phyloP scores from a whole-genome alignment of 352 stramenopile genomes.

The Phytopythium ostracodes region DNA sequence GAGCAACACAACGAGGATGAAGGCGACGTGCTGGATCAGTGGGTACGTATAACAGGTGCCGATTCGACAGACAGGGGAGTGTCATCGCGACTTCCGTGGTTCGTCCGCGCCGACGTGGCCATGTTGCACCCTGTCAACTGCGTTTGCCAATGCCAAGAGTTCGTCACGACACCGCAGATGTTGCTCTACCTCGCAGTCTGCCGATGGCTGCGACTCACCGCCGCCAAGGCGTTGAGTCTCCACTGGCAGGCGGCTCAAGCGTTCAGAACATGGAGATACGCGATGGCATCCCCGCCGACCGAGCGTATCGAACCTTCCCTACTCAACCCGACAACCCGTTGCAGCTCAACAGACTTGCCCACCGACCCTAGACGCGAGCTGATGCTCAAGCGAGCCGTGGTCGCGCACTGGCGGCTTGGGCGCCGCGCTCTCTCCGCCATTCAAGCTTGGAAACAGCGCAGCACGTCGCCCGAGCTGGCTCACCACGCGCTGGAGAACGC shows the following conservation, averaged over 20 bases:
- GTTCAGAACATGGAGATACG: neutral
- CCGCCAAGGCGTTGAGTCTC: neutral
- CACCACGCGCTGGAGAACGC: conserved; percentile 25
- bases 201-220: conserved; percentile 25
- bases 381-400: conserved; percentile 4
- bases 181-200: conserved; percentile 21
- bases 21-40: neutral
- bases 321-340: neutral
- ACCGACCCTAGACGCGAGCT: neutral
- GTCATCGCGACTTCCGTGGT: conserved; percentile 15
- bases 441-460: conserved; percentile 28
- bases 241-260: neutral
- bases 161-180: conserved; percentile 11
- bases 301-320: neutral
- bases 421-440: conserved; percentile 27
- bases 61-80: neutral
- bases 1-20: neutral
- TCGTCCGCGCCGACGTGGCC: conserved; percentile 24
- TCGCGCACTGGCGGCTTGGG: conserved; percentile 31
- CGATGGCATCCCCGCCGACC: neutral
- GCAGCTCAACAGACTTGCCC: neutral
- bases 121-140: conserved; percentile 24
- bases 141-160: conserved; percentile 16
- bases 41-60: neutral
- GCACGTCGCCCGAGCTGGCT: conserved; percentile 12